Base-by-base conservation (phyloP, 495 filamentous ascomycete species). In the Pyronema omphalodes region DNA sequence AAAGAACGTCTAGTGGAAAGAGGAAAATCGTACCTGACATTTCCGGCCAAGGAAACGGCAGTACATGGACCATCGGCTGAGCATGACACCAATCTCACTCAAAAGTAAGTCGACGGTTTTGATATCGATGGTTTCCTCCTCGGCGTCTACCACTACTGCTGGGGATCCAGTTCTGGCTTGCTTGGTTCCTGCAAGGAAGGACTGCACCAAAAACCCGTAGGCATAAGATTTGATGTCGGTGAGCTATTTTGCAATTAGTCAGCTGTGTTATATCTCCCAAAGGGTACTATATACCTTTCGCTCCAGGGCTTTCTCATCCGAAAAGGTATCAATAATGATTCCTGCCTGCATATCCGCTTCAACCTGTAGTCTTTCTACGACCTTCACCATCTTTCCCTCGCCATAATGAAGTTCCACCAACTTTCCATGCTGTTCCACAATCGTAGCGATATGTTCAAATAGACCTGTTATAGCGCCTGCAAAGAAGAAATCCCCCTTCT, bases 301-400 rank as follows among this genome's bases (percentile, higher is more conserved):
- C 63, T 86, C 83, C 23, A 98, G 76, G 39, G 72, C 76, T 45
- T 85, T 76, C 64, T 96, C 91, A 58, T 98, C 91, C 49, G 79
- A 77, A 86, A 88, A 98, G 17, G 88, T 91, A 67, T 98, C 91
- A 29, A 98, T 69, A 37, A 98, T 78, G 58, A 96, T 93, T 53
- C 91, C 93, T n/a, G 91, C 91, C 70, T 96, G 93, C 33, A 94
- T 81, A 68, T 98, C 91, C 7, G 85, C 88, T 68, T 98, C 91
- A 40, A 88, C 73, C 67, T 98, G 93, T 45, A 98, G 68, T 50
- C 86, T 76, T 69, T 95, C 88, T 64, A 96, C 88, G 52, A 98
- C 93, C 61, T 80, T 87, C n/a, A 83, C 77, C 93, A 96, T 96
- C 70, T 82, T 87, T 36, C 89, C 83, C 15, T 71, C 68, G 0